Base-by-base conservation (phyloP, 805 yeast species). In the Millerago galiae region DNA sequence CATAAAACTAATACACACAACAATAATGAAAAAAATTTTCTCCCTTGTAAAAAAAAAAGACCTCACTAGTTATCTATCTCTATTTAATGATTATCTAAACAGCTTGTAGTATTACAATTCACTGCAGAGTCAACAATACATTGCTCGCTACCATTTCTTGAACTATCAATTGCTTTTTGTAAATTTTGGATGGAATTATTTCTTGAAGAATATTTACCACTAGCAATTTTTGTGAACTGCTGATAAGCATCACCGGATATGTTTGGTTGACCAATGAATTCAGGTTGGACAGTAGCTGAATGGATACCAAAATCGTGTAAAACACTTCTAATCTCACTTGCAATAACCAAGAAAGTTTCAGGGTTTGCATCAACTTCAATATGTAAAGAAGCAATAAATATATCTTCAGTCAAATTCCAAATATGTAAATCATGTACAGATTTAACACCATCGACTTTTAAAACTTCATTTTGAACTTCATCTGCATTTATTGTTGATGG, bases 281-380 rank as follows among this genome's bases (percentile, higher is more conserved):
- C 99, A 0, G 99, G 99, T 65, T 91, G 99, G 39, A 93, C 90
- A 2, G 99, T 91, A 15, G 91, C 95, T 30, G 93, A 83, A 56
- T 90, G 95, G 47, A 91, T 81, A 35, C 95, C 96, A 58, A 81
- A 83, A 24, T 74, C 79, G 55, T 87, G 95, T 55, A 91, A 72
- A 36, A 89, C 80, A 40, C 76, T 75, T 61, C 93, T 78, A 41
- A 91, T 91, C 44, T 76, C 74, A 38, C 79, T 71, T 8, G 95
- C 95, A 39, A 85, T 74, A n/a, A 66, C 62, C 43, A 82, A 63
- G 60, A 88, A 93, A 21, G 75, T 70, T 43, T 74, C 77, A n/a
- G 88, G 83, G 10, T 74, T 68, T 12, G 74, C 65, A 40, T 74
- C 71, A 34, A 93, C 72, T 55, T 88, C 86, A 33, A 89, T 83